phyloP scores from a whole-genome alignment of 805 yeast species.

The Sungouiella thailandica region DNA sequence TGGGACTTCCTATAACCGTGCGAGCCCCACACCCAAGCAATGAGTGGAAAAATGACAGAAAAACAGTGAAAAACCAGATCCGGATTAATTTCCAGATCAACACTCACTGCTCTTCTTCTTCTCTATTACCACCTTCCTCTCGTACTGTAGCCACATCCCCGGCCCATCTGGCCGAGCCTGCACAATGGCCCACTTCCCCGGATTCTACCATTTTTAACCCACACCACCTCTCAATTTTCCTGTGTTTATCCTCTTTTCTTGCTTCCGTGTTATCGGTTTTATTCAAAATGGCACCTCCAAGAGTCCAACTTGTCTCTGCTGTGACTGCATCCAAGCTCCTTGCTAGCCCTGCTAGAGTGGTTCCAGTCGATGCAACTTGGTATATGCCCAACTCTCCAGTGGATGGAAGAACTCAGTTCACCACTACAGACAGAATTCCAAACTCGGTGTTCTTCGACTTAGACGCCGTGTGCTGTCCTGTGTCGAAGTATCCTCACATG shows the following conservation, averaged over 20 bases:
- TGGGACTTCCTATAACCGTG: no score
- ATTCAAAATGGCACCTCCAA: conserved; percentile 1
- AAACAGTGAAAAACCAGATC: no score
- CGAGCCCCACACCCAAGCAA: no score
- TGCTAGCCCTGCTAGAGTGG: conserved; percentile 15
- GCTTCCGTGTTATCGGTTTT: no score
- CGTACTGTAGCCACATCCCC: no score
- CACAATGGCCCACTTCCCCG: conserved; percentile 2
- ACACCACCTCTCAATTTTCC: no score
- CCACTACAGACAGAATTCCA: conserved; percentile 45
- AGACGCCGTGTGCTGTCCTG: conserved; percentile 23
- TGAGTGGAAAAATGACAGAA: no score
- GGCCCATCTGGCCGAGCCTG: conserved; percentile 1
- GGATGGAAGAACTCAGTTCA: conserved; percentile 54
- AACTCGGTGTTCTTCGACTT: conserved; percentile 14
- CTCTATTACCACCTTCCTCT: no score
- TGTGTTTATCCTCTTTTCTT: not conserved
- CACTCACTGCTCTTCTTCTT: no score
- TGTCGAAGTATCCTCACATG: conserved; percentile 84
- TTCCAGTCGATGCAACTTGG: conserved; percentile 90
- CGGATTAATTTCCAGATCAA: no score
- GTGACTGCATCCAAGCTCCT: conserved; percentile 7
- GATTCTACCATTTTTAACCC: not conserved
- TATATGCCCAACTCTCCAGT: conserved; percentile 73
- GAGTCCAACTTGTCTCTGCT: conserved; percentile 5